A percentile compares a stretch with the other conserved stretches of the same genome.
These are phyloP conservation scores for Cicer judaicum DNA, from an alignment of 306 rosid species.

Conservation along the genomic window DNA sequence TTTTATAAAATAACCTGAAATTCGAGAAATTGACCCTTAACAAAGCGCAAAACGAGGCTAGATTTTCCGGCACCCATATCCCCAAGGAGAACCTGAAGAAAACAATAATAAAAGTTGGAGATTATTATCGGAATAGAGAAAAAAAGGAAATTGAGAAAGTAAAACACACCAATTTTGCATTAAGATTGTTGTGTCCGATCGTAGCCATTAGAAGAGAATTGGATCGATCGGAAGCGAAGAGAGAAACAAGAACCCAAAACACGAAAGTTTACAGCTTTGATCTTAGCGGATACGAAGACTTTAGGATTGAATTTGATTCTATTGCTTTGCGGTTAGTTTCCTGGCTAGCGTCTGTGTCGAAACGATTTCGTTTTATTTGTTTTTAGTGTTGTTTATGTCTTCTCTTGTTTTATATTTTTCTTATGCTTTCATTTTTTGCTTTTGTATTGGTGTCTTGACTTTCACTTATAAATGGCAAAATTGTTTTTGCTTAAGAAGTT, in stretches of 20 bases:
- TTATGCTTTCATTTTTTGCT: neutral
- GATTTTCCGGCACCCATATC: conserved; percentile 75
- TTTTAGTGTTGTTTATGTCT: conserved; percentile 17
- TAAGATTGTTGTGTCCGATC: conserved; percentile 64
- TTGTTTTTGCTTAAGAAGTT: conserved; percentile 36
- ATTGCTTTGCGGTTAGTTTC: conserved; percentile 51
- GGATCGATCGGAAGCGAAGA: conserved; percentile 50
- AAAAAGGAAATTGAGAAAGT: conserved; percentile 23
- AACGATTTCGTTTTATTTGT: conserved; percentile 43
- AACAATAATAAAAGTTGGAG: conserved; percentile 23
- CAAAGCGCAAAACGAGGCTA: conserved; percentile 69
- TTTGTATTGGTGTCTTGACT: conserved; percentile 34
- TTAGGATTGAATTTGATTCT: conserved; percentile 28
- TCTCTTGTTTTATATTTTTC: neutral
- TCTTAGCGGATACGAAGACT: conserved; percentile 9
- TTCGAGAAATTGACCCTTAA: conserved; percentile 70
- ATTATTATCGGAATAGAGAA: conserved; percentile 25
- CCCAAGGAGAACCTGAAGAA: conserved; percentile 65
- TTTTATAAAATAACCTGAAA: conserved; percentile 50
- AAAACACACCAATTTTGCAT: conserved; percentile 60
- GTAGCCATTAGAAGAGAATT: conserved; percentile 59
- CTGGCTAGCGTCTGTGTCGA: conserved; percentile 34
- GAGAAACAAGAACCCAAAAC: conserved; percentile 38
- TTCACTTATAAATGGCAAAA: conserved; percentile 33
- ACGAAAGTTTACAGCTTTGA: conserved; percentile 15